Evolutionary conservation across 2,329 filamentous ascomycete species (phyloP).

Genomic region (Aspergillus sp.): DNA sequence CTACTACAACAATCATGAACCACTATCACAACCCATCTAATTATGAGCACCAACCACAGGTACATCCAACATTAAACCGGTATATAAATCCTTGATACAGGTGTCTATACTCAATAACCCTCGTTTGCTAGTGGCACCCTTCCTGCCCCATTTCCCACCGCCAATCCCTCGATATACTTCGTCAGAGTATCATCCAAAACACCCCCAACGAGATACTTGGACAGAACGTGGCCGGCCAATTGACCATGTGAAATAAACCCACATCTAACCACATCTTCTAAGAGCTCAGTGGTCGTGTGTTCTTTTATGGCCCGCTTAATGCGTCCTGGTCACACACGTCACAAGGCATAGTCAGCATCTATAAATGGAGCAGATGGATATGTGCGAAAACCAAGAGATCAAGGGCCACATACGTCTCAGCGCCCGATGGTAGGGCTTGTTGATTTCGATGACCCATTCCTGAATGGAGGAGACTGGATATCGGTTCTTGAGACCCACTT

Average conservation of each 20-base stretch:
- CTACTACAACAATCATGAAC: too few relatives aligned
- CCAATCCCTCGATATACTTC: slow-evolving; percentile 12
- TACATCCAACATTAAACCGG: too few relatives aligned
- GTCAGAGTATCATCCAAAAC: slow-evolving; percentile 11
- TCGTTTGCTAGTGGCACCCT: neutral
- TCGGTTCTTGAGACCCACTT: slow-evolving; percentile 7
- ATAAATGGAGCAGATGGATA: neutral
- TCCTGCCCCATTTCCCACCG: neutral
- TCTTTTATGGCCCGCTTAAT: slow-evolving; percentile 12
- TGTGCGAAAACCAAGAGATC: neutral
- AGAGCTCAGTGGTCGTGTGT: slow-evolving; percentile 12
- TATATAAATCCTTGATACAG: neutral
- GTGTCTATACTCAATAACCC: neutral
- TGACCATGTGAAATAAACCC: slow-evolving; percentile 15
- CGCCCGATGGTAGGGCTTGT: slow-evolving; percentile 9
- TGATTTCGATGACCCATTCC: slow-evolving; percentile 11
- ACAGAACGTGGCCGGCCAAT: slow-evolving; percentile 9
- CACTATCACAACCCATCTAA: neutral
- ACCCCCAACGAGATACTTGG: slow-evolving; percentile 6
- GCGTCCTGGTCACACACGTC: slow-evolving; percentile 1
- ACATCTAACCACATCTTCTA: slow-evolving; percentile 12
- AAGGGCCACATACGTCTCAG: slow-evolving; percentile 6
- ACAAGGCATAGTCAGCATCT: neutral
- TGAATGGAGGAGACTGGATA: slow-evolving; percentile 11
- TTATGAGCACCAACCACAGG: neutral